Evolutionary conservation across 2,329 filamentous ascomycete species (phyloP), one percentile per base, ranked within the genome.

Genomic region (Aspergillus fructus): DNA sequence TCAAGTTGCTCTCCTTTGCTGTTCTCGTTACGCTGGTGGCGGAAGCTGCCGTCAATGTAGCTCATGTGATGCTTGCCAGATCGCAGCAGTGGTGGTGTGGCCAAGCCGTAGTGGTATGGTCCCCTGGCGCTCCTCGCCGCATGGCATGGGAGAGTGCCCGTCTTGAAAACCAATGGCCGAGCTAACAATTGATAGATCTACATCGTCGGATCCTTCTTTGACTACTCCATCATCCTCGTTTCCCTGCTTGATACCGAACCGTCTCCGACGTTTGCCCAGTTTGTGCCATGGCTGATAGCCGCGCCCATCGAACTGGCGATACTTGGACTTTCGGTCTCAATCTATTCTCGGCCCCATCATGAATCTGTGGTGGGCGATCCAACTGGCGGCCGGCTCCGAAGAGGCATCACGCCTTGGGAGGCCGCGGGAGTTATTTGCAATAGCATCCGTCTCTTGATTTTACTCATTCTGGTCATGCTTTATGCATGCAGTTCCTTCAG

Each of bases 171-270:
- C 23, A 34, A 46, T 43, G 37, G 47, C 30, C 41, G 21, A 24
- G 49, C 62, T 60, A 46, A 60, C 41, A 17, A 34, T 42, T 41
- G 55, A 30, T 52, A 96, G 92, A 88, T 96, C 69, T 96, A 96
- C 74, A 81, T 96, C 62, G 84, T 91, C 56, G 91, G 89, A 54
- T 89, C 90, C 45, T 89, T 92, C 64, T 96, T 96, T 79, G 86
- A 94, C 62, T 94, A 96, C 78, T 83, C 90, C 49, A 87, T 96
- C 64, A 84, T 96, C 64, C 83, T 96, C 64, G 89, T 97, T 68
- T 92, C 92, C 30, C 83, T 97, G 56, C 82, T 96, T 67, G 93
- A 97, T 73, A 89, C 89, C 69, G 86, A 85, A 61, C 87, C 91
- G 34, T 90, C 90, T 12, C 94, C 94, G 0, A 93, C 88, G 49